Percentiles rank a stretch among this genome's conserved stretches.
These are phyloP conservation scores for Coemansia sp. DNA, from an alignment of 192 early-diverging fungal genomes.

Conservation along the genomic window DNA sequence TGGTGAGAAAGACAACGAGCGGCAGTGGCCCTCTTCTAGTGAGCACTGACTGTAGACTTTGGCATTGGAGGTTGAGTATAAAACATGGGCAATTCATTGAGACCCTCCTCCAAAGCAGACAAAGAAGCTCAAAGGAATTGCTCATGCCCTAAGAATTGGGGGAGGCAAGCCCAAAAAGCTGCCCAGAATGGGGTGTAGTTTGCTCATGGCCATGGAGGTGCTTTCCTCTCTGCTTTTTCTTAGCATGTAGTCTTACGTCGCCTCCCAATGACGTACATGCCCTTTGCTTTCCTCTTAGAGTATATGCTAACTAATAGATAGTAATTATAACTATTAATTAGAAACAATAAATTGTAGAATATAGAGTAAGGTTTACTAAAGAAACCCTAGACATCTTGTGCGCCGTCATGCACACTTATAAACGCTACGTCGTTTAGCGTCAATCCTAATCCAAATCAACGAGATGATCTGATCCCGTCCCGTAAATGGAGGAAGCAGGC, in stretches of 20 bases:
- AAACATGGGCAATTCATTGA: background rate
- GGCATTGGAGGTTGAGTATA: too few species aligned
- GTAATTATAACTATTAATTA: too few species aligned
- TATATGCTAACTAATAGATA: too few species aligned
- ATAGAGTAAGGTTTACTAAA: too few species aligned
- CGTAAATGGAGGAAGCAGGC: too few species aligned
- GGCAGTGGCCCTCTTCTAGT: background rate
- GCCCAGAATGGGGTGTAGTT: background rate
- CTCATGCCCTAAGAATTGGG: background rate
- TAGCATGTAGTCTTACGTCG: background rate
- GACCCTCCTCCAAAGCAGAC: background rate
- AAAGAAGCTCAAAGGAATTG: background rate
- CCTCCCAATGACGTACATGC: background rate
- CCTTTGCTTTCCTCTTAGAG: too few species aligned
- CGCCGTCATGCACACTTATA: too few species aligned
- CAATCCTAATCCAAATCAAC: too few species aligned
- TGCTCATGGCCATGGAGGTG: background rate
- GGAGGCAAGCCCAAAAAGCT: background rate
- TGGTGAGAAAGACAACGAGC: background rate
- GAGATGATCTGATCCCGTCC: too few species aligned
- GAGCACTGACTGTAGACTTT: background rate
- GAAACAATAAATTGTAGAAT: too few species aligned
- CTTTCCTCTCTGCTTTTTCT: background rate
- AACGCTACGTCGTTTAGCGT: too few species aligned
- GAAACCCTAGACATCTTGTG: too few species aligned